Conservation (phyloP, 1,284 basidiomycete genomes). For the Sporisorium reilianum region DNA sequence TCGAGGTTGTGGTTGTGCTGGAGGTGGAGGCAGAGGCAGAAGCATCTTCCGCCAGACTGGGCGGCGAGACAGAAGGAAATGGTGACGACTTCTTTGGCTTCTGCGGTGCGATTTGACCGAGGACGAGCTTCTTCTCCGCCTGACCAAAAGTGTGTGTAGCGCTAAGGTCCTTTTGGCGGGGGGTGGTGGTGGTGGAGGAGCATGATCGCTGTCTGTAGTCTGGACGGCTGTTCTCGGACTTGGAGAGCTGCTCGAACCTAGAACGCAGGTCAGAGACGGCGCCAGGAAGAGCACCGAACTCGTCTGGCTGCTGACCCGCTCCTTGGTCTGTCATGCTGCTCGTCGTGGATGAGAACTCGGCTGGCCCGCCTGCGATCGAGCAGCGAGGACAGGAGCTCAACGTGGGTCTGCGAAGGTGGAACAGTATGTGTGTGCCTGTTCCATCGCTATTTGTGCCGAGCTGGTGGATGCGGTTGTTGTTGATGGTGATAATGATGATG, state of each 20-base stretch:
- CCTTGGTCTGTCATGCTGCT: constrained; percentile 31
- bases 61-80: constrained; percentile 8
- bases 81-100: constrained; percentile 22
- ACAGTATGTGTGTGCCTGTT: neutral
- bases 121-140: constrained; percentile 38
- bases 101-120: constrained; percentile 6
- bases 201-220: neutral
- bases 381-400: neutral
- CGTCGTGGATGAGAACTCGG: neutral
- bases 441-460: neutral
- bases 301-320: constrained; percentile 37
- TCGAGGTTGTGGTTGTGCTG: neutral
- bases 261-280: constrained; percentile 49
- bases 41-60: constrained; percentile 13
- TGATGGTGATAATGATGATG: too few relatives aligned
- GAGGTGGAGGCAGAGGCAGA: constrained; percentile 3
- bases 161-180: constrained; percentile 27
- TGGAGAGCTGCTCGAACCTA: constrained; percentile 52
- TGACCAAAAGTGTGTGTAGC: constrained; percentile 45
- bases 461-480: neutral
- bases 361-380: neutral
- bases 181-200: constrained; percentile 5
- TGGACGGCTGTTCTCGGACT: constrained; percentile 44
- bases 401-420: neutral
- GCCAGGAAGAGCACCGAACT: constrained; percentile 45